phyloP scores from a whole-genome alignment of 2,329 filamentous ascomycete genomes.

The Fusarium chlamydosporum region DNA sequence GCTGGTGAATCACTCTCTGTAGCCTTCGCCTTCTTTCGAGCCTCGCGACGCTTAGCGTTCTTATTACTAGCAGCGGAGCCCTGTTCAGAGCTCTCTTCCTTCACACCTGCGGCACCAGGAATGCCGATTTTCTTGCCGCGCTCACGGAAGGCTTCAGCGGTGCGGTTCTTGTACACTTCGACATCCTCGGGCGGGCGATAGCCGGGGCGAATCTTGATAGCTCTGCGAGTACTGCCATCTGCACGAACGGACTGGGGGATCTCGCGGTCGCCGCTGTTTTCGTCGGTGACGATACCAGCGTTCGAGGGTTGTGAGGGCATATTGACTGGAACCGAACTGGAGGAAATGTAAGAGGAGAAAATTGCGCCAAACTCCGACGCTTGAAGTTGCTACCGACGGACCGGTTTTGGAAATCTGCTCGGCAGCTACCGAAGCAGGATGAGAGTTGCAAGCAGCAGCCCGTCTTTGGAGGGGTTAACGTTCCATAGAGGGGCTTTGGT shows the following conservation, averaged over 20 bases:
- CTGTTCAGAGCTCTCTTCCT: conserved; percentile 64
- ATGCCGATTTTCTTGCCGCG: conserved; percentile 74
- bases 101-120: conserved; percentile 77
- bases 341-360: background rate
- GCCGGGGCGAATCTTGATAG: conserved; percentile 93
- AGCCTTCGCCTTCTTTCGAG: conserved; percentile 68
- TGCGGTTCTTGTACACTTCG: conserved; percentile 94
- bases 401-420: conserved; percentile 33
- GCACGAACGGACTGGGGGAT: conserved; percentile 90
- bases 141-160: conserved; percentile 86
- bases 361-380: background rate
- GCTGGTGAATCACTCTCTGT: conserved; percentile 67
- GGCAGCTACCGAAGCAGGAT: conserved; percentile 38
- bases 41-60: conserved; percentile 82
- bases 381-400: conserved; percentile 16
- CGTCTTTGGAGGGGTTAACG: conserved; percentile 33
- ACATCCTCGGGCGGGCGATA: conserved; percentile 96
- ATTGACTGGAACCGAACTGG: conserved; percentile 15
- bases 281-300: conserved; percentile 83
- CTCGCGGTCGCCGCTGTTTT: conserved; percentile 81
- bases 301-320: conserved; percentile 69
- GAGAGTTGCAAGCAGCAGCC: conserved; percentile 16
- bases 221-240: conserved; percentile 92
- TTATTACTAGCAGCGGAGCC: conserved; percentile 75
- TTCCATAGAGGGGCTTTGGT: conserved; percentile 24